phyloP scores from a whole-genome alignment of 1,284 basidiomycete genomes.

The Pyrrhoderma lamaoense region DNA sequence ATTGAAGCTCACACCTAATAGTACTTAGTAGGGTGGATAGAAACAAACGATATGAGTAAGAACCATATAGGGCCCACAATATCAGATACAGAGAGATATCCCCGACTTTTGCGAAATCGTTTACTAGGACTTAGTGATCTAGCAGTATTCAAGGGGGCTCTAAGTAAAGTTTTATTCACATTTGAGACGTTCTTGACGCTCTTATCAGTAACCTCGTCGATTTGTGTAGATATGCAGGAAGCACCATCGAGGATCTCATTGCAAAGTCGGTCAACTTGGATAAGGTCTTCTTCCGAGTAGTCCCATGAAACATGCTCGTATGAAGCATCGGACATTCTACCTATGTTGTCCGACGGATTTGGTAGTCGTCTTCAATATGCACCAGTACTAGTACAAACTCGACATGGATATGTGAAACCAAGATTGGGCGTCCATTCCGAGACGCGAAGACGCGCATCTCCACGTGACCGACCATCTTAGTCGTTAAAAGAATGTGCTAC shows the following conservation, averaged over 20 bases:
- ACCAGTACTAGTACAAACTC: background rate
- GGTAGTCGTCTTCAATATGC: too few species aligned
- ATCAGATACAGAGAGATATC: conserved; percentile 13
- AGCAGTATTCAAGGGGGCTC: background rate
- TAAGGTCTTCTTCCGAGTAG: conserved; percentile 12
- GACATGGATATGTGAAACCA: too few species aligned
- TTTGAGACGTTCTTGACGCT: background rate
- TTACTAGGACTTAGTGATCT: background rate
- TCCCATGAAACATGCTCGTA: conserved; percentile 3
- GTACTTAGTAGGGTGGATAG: conserved; percentile 1
- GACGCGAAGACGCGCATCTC: background rate
- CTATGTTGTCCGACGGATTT: too few species aligned
- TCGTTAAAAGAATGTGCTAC: too few species aligned
- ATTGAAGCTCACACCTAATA: conserved; percentile 70
- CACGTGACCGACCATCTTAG: too few species aligned
- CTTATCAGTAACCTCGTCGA: conserved; percentile 23
- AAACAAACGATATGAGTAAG: conserved; percentile 1
- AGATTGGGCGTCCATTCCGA: too few species aligned
- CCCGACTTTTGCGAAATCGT: conserved; percentile 9
- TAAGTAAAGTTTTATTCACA: background rate
- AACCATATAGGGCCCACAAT: conserved; percentile 2
- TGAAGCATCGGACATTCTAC: conserved; percentile 10
- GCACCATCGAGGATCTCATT: conserved; percentile 21
- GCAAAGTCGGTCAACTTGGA: conserved; percentile 12
- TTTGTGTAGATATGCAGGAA: conserved; percentile 25